These are phyloP conservation scores for Colletotrichum coccodes DNA, from an alignment of 2,329 filamentous ascomycete species.

Conservation along the genomic window DNA sequence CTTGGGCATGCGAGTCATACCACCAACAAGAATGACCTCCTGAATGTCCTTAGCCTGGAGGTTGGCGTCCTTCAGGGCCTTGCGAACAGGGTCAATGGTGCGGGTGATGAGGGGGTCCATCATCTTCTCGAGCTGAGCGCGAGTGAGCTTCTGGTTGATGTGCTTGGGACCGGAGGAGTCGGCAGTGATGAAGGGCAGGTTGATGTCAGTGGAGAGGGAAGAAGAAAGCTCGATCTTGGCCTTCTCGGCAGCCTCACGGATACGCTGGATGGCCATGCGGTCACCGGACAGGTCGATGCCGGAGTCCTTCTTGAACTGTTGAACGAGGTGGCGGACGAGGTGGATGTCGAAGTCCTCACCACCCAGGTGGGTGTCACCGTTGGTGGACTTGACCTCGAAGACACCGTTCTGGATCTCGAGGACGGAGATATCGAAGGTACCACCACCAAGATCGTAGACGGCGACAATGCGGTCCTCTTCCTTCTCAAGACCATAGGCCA, in stretches of 20 bases:
- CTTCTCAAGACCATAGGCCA: constrained; percentile 97
- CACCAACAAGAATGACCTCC: constrained; percentile 97
- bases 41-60: constrained; percentile 94
- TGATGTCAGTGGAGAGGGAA: constrained; percentile 95
- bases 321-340: constrained; percentile 91
- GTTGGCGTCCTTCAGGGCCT: constrained; percentile 95
- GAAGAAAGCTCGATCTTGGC: constrained; percentile 99
- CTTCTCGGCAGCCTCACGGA: constrained; percentile 98
- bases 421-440: constrained; percentile 99
- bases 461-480: constrained; percentile 89
- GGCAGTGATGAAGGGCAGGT: constrained; percentile 98
- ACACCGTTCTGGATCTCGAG: constrained; percentile 98
- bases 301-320: constrained; percentile 96
- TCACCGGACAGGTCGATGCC: constrained; percentile 89
- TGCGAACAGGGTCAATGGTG: constrained; percentile 92
- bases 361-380: constrained; percentile 98
- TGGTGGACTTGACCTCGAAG: constrained; percentile 99
- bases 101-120: constrained; percentile 88
- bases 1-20: constrained; percentile 99
- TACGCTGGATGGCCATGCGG: constrained; percentile 99
- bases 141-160: constrained; percentile 95
- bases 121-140: constrained; percentile 91
- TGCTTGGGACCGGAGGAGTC: constrained; percentile 96
- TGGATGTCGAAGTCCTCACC: constrained; percentile 98
- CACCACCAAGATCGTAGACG: constrained; percentile 97